Conservation (phyloP, 2,329 filamentous ascomycete species). For the Sporothrix brunneoviolacea region DNA sequence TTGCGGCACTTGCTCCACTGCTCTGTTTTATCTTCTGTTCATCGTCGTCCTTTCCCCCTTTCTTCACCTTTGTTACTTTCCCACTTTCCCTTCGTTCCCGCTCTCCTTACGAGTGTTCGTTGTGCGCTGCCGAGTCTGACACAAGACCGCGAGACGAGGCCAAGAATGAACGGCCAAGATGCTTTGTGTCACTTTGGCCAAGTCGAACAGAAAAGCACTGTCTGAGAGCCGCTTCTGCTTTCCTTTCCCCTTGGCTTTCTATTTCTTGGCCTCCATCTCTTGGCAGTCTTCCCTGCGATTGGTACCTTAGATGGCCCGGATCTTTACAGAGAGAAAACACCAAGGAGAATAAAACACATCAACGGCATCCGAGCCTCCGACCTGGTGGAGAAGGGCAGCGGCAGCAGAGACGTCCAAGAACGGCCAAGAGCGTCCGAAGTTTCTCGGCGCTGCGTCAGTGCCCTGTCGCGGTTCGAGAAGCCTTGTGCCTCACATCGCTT, state of each 20-base stretch:
- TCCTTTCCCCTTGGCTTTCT: not conserved
- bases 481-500: too few relatives aligned
- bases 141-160: not conserved
- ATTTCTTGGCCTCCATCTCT: not conserved
- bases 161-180: slow-evolving; percentile 1
- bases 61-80: too few relatives aligned
- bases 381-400: slow-evolving; percentile 4
- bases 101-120: too few relatives aligned
- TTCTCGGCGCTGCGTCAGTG: slow-evolving; percentile 2
- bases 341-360: too few relatives aligned
- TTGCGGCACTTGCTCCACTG: too few relatives aligned
- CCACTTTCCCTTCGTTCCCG: not conserved
- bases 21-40: too few relatives aligned
- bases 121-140: not conserved
- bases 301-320: too few relatives aligned
- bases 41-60: too few relatives aligned
- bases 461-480: not conserved
- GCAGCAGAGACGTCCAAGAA: not conserved
- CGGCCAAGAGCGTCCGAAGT: not conserved
- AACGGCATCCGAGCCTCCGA: not conserved
- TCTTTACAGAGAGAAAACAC: too few relatives aligned
- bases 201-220: slow-evolving; percentile 4
- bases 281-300: not conserved
- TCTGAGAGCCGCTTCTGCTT: not conserved
- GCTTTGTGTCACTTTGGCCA: slow-evolving; percentile 11